Base-by-base conservation (phyloP, 2,329 filamentous ascomycete genomes). In the Exophiala mesophila region DNA sequence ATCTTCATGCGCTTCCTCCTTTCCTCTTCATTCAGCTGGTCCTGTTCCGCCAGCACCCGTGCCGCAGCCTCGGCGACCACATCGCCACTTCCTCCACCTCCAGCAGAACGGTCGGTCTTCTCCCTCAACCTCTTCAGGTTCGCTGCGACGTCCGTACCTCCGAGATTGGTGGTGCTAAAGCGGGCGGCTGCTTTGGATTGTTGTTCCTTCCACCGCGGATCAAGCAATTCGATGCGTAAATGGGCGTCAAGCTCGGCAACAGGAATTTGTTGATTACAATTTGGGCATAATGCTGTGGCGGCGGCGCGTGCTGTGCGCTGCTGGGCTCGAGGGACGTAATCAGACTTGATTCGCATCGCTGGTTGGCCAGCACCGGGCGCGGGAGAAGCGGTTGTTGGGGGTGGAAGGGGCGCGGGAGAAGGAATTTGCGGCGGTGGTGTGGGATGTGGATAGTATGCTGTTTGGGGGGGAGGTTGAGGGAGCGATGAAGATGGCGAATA, bases 121-220 rank as follows among this genome's bases (percentile, higher is more conserved):
- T 54, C 86, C 89, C 17, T 89, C 38, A 97, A 73, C n/a, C 90
- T 83, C 71, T 97, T 97, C 50, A 97, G 76, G 61, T 97, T 96
- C 63, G 88, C 89, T 38, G 88, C 89, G 33, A 94, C 88, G 55
- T 97, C 90, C 23, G 77, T 79, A 3, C 87, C 90, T 1, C 84
- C 86, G 7, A 95, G 68, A 57, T 94, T 96, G 7, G 88, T 94
- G 0, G 85, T 89, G 1, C 86, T 79, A 52, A 84, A 87, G 49
- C 90, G 83, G 9, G 85, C 80, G 33, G 95, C 88, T 12, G 86
- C 81, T 63, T 94, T 94, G 44, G 86, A 85, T 55, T 88, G 88
- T 63, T 97, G 89, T 61, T 96, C 89, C 63, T 94, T 94, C 89
- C 90, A 97, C 45, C 85, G 79, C 1, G 90, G 90, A 61, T 97